phyloP scores from a whole-genome alignment of 768 basidiomycete genomes.

The Crepidotus variabilis region DNA sequence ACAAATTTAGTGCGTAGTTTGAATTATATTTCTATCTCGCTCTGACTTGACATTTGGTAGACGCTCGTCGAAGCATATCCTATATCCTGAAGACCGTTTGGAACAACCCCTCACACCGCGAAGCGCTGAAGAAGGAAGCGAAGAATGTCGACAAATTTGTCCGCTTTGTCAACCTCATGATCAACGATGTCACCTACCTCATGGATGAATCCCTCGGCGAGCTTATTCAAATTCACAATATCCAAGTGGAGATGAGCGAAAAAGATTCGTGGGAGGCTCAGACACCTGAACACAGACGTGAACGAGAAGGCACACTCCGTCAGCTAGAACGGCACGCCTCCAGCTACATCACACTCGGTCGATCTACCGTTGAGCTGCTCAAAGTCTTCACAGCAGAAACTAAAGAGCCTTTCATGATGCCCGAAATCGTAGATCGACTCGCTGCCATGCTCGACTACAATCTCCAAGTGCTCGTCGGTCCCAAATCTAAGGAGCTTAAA shows the following conservation, averaged over 20 bases:
- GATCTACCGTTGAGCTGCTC: conserved; percentile 86
- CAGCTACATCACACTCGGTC: conserved; percentile 81
- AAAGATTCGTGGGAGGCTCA: conserved; percentile 63
- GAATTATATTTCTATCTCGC: background rate
- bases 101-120: conserved; percentile 85
- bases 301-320: conserved; percentile 74
- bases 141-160: conserved; percentile 88
- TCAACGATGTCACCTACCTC: conserved; percentile 98
- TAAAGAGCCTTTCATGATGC: conserved; percentile 89
- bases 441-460: conserved; percentile 98
- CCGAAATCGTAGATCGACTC: conserved; percentile 91
- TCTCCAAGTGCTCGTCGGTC: conserved; percentile 83
- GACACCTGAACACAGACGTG: conserved; percentile 71
- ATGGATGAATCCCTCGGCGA: conserved; percentile 95
- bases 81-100: conserved; percentile 87
- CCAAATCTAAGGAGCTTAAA: conserved; percentile 79
- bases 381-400: conserved; percentile 92
- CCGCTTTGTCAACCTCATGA: conserved; percentile 94
- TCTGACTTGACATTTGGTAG: conserved; percentile 18
- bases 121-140: conserved; percentile 79
- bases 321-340: conserved; percentile 82
- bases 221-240: conserved; percentile 81
- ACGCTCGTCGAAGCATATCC: conserved; percentile 80
- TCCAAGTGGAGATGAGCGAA: conserved; percentile 84
- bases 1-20: conserved; percentile 83